Evolutionary conservation across 805 yeast species (phyloP), one percentile per base, ranked within the genome.

Genomic region (Zygoascus flipseniorum): DNA sequence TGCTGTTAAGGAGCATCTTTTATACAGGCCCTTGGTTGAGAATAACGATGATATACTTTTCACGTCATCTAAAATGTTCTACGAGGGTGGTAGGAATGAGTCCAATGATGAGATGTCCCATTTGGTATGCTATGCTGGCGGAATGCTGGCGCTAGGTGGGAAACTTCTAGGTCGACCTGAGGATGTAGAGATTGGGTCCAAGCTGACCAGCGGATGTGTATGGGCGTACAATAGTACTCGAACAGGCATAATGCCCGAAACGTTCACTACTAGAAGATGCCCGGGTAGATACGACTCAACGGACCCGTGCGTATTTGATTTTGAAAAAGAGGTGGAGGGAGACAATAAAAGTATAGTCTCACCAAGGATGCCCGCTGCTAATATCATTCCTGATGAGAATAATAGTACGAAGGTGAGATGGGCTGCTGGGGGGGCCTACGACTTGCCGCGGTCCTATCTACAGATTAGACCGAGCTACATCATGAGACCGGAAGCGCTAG

Each of bases 401-500:
- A 55, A 47, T 2, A 51, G 56, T 1, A 51, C 55, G 1, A 68
- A 65, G 43, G 43, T 61, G 4, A 47, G 62, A 39, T 56, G 64
- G 56, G 56, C 64, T 0, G 46, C 49, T 1, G 52, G 52, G 8
- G 69, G 66, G n/a, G 44, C 28, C 16, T 60, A 53, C 48, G 65
- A 61, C 39, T 46, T 49, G 57, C 65, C 65, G 9, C 48, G 51
- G 14, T 56, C 61, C 13, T 59, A 55, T 42, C 11, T 50, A 8
- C 19, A 45, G 5, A 57, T 67, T 52, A 69, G 66, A 19, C 64
- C 75, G 1, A 54, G 69, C 46, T 78, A 72, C 55, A 64, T 78
- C n/a, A 65, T 82, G 20, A 72, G 85, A 20, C 84, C 87, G 0
- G 83, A 81, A 60, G 76, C 82, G 18, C 74, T 82, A 46, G 86